A percentile compares a stretch with the other conserved stretches of the same genome.
phyloP scores from a whole-genome alignment of 2,329 filamentous ascomycete genomes.

The Verticillium tricorpus region DNA sequence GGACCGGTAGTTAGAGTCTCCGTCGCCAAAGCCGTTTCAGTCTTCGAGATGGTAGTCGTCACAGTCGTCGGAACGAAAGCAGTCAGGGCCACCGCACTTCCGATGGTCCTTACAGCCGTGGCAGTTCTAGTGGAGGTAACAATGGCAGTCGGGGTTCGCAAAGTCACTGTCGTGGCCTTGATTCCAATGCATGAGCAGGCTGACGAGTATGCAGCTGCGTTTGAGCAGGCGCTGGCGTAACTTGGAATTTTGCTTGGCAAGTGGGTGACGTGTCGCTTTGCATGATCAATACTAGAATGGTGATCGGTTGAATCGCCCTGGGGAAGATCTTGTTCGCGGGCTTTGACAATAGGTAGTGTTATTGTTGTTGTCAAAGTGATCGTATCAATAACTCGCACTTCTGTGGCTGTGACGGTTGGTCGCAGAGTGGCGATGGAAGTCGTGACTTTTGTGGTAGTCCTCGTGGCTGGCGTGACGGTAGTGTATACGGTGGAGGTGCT shows the following conservation, averaged over 20 bases:
- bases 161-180: constrained; percentile 10
- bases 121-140: constrained; percentile 27
- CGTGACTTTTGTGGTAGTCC: too few species aligned
- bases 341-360: not conserved
- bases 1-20: not conserved
- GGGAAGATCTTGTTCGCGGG: not conserved
- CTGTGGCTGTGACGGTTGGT: too few species aligned
- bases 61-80: constrained; percentile 1
- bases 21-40: constrained; percentile 3
- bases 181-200: constrained; percentile 17
- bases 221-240: constrained; percentile 14
- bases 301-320: not conserved
- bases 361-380: too few species aligned
- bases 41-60: constrained; percentile 1
- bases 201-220: constrained; percentile 12
- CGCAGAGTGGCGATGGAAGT: too few species aligned
- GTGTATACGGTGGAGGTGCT: too few species aligned
- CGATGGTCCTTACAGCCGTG: constrained; percentile 1
- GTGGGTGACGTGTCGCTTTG: not conserved
- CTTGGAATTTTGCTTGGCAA: constrained; percentile 11
- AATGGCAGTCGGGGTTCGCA: constrained; percentile 27
- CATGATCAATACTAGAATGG: not conserved
- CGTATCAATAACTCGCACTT: too few species aligned
- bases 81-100: constrained; percentile 4
- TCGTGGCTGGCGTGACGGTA: too few species aligned